Evolutionary conservation across 495 filamentous ascomycete genomes (phyloP).

Genomic region (Xylaria scruposa): DNA sequence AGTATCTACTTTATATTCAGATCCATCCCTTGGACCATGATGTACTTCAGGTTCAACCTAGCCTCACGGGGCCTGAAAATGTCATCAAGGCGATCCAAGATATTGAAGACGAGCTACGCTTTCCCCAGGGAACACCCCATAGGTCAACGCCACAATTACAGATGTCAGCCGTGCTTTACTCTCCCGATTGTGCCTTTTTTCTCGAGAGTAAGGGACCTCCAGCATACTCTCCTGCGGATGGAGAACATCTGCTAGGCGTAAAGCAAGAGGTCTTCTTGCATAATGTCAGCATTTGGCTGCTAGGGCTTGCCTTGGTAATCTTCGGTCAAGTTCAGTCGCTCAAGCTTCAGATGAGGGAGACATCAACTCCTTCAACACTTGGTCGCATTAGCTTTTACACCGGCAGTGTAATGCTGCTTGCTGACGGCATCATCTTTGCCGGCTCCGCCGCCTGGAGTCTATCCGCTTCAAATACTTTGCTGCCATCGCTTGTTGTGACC

Average conservation of each 20-base stretch:
- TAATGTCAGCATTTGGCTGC: constrained; percentile 68
- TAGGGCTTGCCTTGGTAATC: constrained; percentile 68
- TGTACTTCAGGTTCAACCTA: constrained; percentile 41
- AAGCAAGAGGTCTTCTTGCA: constrained; percentile 79
- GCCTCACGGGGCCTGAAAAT: constrained; percentile 39
- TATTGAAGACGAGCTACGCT: constrained; percentile 85
- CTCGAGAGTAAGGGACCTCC: constrained; percentile 88
- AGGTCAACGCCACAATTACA: constrained; percentile 69
- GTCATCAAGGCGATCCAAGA: constrained; percentile 59
- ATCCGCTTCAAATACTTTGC: constrained; percentile 66
- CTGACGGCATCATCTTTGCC: constrained; percentile 73
- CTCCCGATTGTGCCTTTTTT: constrained; percentile 90
- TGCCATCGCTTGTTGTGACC: constrained; percentile 76
- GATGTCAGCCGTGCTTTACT: constrained; percentile 88
- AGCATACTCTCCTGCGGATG: constrained; percentile 67
- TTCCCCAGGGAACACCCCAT: constrained; percentile 80
- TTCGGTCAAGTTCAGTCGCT: constrained; percentile 76
- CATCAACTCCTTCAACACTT: constrained; percentile 91
- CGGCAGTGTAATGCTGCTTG: constrained; percentile 82
- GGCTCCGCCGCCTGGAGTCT: constrained; percentile 69
- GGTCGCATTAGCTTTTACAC: constrained; percentile 92
- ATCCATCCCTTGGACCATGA: constrained; percentile 67
- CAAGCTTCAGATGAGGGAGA: constrained; percentile 86
- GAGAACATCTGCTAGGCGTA: constrained; percentile 72
- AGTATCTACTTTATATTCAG: constrained; percentile 87